phyloP scores from a whole-genome alignment of 2,329 filamentous ascomycete genomes.

The Clarireedia monteithiana region DNA sequence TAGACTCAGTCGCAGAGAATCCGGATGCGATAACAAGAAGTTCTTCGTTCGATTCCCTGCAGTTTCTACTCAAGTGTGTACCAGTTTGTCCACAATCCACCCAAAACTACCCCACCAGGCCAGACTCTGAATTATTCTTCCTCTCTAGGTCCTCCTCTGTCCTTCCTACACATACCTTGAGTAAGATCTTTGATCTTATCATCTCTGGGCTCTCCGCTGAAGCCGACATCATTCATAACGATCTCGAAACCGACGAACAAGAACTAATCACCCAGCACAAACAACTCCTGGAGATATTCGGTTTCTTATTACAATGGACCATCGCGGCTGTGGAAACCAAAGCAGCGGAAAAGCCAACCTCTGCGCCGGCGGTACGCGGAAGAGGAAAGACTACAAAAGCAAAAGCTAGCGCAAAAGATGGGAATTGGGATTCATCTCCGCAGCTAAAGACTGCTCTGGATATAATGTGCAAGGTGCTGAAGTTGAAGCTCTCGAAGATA shows the following conservation, averaged over 20 bases:
- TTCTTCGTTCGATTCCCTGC: conserved; percentile 81
- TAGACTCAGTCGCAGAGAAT: conserved; percentile 86
- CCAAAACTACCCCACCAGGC: conserved; percentile 32
- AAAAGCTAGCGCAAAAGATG: conserved; percentile 58
- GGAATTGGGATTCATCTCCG: conserved; percentile 77
- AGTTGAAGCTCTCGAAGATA: conserved; percentile 83
- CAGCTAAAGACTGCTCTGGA: conserved; percentile 87
- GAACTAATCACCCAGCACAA: conserved; percentile 83
- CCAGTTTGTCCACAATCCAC: conserved; percentile 41
- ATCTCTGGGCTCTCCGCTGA: conserved; percentile 80
- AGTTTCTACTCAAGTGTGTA: conserved; percentile 93
- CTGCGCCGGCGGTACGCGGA: conserved; percentile 61
- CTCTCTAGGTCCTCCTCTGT: conserved; percentile 70
- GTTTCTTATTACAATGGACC: conserved; percentile 90
- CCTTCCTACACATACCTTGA: conserved; percentile 73
- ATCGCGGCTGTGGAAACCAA: conserved; percentile 92
- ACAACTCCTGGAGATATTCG: conserved; percentile 85
- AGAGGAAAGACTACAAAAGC: conserved; percentile 67
- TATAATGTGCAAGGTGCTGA: conserved; percentile 92
- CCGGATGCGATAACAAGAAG: conserved; percentile 79
- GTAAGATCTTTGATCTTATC: conserved; percentile 87
- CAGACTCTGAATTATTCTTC: conserved; percentile 55
- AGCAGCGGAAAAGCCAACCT: conserved; percentile 78
- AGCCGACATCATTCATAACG: conserved; percentile 75
- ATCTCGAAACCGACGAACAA: conserved; percentile 86